Evolutionary conservation across 2,329 filamentous ascomycete species (phyloP).

Genomic region (Ceratocystis destructans): DNA sequence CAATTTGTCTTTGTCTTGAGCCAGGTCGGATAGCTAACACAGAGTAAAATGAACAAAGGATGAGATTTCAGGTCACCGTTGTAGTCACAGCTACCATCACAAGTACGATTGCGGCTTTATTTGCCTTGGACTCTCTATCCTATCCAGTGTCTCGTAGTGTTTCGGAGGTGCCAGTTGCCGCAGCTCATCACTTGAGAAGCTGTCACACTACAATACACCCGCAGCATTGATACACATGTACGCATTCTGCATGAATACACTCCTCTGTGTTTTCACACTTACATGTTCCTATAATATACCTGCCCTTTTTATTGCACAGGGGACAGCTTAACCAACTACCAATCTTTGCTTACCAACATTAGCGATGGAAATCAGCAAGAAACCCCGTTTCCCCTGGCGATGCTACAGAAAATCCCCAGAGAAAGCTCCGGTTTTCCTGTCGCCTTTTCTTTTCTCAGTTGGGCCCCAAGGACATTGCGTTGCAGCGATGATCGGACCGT

Average conservation of each 20-base stretch:
- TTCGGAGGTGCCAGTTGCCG: not conserved
- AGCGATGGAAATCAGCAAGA: too few species aligned
- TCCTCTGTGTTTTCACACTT: too few species aligned
- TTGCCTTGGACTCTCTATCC: not conserved
- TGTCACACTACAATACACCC: too few species aligned
- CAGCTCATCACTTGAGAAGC: not conserved
- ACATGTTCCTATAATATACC: too few species aligned
- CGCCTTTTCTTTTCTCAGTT: not conserved
- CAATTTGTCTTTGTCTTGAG: too few species aligned
- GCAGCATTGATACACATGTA: too few species aligned
- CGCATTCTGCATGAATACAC: too few species aligned
- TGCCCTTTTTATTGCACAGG: not conserved
- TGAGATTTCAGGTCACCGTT: too few species aligned
- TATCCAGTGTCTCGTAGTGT: not conserved
- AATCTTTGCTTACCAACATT: not conserved
- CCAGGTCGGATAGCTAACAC: too few species aligned
- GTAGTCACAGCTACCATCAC: not conserved
- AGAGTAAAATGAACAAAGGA: too few species aligned
- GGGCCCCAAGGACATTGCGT: not conserved
- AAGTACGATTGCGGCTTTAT: not conserved
- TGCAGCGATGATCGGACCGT: slow-evolving; percentile 1
- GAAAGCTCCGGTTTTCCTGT: not conserved
- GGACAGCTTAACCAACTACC: not conserved
- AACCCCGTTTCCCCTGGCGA: too few species aligned
- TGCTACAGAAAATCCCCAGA: not conserved